These are phyloP conservation scores for Cryptococcus floricola DNA, from an alignment of 1,284 basidiomycete species.

Conservation along the genomic window DNA sequence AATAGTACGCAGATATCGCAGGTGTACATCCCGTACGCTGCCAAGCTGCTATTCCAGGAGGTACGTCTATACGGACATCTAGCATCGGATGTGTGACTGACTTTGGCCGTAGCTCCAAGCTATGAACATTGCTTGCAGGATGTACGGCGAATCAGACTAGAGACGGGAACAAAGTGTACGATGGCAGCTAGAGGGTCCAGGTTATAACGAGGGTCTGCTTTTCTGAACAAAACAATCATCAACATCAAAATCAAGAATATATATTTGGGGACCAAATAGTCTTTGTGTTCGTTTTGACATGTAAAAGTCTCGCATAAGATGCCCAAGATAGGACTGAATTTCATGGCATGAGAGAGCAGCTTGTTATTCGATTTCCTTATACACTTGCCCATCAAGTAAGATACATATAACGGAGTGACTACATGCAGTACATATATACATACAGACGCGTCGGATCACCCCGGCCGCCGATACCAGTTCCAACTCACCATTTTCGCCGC, in stretches of 20 bases:
- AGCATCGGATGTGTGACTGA: neutral
- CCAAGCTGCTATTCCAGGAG: slow-evolving; percentile 48
- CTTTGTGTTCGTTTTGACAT: too few species aligned
- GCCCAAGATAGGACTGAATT: too few species aligned
- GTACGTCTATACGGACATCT: slow-evolving; percentile 14
- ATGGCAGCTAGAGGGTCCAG: neutral
- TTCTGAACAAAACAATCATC: neutral
- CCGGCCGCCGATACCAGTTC: too few species aligned
- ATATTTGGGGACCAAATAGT: too few species aligned
- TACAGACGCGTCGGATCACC: too few species aligned
- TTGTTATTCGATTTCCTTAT: too few species aligned
- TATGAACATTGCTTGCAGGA: slow-evolving; percentile 46
- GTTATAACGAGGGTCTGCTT: neutral
- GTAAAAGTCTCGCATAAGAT: too few species aligned
- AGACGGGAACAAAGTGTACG: neutral
- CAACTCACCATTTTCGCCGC: too few species aligned
- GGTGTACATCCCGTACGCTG: slow-evolving; percentile 85
- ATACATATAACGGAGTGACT: too few species aligned
- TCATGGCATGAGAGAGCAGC: too few species aligned
- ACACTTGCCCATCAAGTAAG: too few species aligned
- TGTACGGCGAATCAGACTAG: slow-evolving; percentile 38
- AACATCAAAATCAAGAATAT: neutral
- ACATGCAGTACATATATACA: too few species aligned
- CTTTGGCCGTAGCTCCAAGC: slow-evolving; percentile 15
- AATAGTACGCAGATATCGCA: slow-evolving; percentile 93